Base-by-base conservation (phyloP, 345 rosid species). In the Citrus cavaleriei region DNA sequence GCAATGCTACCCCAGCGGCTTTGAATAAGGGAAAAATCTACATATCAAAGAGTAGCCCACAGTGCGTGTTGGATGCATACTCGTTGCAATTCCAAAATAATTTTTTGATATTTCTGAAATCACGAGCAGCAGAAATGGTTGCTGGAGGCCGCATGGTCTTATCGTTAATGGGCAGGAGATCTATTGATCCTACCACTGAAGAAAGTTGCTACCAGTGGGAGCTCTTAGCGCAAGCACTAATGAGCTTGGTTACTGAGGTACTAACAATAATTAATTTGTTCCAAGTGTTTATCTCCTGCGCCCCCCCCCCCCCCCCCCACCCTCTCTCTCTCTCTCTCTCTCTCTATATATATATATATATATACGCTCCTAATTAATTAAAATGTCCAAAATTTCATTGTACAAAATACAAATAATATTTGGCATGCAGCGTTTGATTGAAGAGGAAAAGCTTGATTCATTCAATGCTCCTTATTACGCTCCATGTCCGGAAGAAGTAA, bases 381-480 rank as follows among this genome's bases (percentile, higher is more conserved):
- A 10, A 3, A 42, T 42, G 1, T 42, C 14, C 49, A 42, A 42
- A 42, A 42, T 46, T 46, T 46, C 51, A 46, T 13, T 46, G 51
- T 13, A 46, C 51, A 46, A 46, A 46, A 46, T 46, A 46, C 51
- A 12, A 60, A 4, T 3, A 60, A 60, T 24, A 24, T 24, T 4
- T 25, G 32, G 40, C 46, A 6, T 66, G 51, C 66, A 94, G 95
- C 93, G 93, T n/a, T 68, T 74, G 24, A 49, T 90, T 8, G 87
- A 90, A 67, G 93, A 88, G 80, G 90, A 85, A 74, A 88, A 87
- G 72, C 79, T 93, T 0, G 93, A 95, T 78, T 81, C 87, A 25
- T 95, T 95, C 78, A 88, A 95, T 62, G 90, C 88, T 7, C 98
- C 98, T 2, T 95, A 86, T 81, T 95, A 95, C 64, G 93, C 92